Conservation (phyloP, 305 asterid genomes). For the Solanum hybrid region DNA sequence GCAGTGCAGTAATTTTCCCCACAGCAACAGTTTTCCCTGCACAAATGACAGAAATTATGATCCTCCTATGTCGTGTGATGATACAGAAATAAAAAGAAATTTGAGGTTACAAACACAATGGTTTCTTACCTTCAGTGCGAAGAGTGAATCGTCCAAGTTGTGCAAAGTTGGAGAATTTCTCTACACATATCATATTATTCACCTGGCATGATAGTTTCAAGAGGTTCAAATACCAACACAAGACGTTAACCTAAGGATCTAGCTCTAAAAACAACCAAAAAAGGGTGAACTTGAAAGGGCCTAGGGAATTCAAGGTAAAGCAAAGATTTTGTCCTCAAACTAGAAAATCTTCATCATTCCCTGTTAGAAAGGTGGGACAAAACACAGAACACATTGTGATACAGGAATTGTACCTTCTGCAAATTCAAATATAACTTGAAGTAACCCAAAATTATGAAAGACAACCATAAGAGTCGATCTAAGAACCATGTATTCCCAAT, state of each 20-base stretch:
- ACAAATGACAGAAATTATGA: not conserved
- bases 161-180: slow-evolving; percentile 64
- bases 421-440: not conserved
- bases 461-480: not conserved
- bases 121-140: slow-evolving; percentile 73
- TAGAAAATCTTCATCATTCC: not conserved
- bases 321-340: not conserved
- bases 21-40: slow-evolving; percentile 94
- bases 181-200: slow-evolving; percentile 69
- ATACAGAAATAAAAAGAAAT: not conserved
- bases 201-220: slow-evolving; percentile 39
- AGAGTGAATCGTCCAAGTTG: slow-evolving; percentile 96
- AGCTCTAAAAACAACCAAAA: not conserved
- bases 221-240: not conserved
- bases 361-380: not conserved
- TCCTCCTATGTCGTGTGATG: not conserved
- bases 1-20: slow-evolving; percentile 64
- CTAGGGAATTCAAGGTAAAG: not conserved
- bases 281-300: not conserved
- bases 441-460: not conserved
- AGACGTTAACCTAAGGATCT: not conserved
- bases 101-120: slow-evolving; percentile 1
- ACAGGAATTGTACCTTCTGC: not conserved
- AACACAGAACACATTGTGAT: not conserved
- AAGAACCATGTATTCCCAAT: not conserved